phyloP scores from a whole-genome alignment of 176 grass and related monocot species.

The Calamus simplicifolius region DNA sequence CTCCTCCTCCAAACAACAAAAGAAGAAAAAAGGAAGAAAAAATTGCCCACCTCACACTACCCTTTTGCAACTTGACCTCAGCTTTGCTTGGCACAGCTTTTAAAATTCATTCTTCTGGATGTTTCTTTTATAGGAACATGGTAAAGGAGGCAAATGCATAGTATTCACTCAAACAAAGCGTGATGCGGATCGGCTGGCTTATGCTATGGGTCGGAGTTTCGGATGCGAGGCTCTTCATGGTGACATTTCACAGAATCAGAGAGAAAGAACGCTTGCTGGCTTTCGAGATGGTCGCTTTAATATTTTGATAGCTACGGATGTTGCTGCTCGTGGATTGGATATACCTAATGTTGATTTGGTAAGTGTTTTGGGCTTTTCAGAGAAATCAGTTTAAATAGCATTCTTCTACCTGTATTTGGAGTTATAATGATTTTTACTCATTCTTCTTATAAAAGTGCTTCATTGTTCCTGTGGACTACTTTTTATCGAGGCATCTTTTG shows the following conservation, averaged over 20 bases:
- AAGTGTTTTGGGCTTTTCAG: conserved; percentile 23
- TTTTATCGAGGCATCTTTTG: no score
- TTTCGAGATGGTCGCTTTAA: conserved; percentile 86
- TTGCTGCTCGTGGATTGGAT: conserved; percentile 87
- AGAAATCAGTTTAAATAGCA: conserved; percentile 3
- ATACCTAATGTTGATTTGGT: conserved; percentile 98
- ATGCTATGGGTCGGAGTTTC: conserved; percentile 76
- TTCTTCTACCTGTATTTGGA: conserved; percentile 4
- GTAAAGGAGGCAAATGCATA: conserved; percentile 92
- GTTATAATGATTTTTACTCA: background rate
- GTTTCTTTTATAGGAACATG: conserved; percentile 56
- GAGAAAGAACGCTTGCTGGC: conserved; percentile 74
- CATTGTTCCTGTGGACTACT: no score
- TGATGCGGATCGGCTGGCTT: conserved; percentile 77
- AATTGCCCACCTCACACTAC: no score
- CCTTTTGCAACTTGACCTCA: no score
- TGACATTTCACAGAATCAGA: conserved; percentile 92
- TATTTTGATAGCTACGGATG: conserved; percentile 83
- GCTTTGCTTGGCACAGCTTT: no score
- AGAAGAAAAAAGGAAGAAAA: no score
- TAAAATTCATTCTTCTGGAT: no score
- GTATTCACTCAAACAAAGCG: conserved; percentile 96
- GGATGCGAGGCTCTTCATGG: conserved; percentile 78
- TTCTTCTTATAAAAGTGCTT: no score
- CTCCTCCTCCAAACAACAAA: no score